Percentiles rank a stretch among this genome's conserved stretches.
Conservation (phyloP, 2,329 filamentous ascomycete species). For the Aspergillus alliaceus region DNA sequence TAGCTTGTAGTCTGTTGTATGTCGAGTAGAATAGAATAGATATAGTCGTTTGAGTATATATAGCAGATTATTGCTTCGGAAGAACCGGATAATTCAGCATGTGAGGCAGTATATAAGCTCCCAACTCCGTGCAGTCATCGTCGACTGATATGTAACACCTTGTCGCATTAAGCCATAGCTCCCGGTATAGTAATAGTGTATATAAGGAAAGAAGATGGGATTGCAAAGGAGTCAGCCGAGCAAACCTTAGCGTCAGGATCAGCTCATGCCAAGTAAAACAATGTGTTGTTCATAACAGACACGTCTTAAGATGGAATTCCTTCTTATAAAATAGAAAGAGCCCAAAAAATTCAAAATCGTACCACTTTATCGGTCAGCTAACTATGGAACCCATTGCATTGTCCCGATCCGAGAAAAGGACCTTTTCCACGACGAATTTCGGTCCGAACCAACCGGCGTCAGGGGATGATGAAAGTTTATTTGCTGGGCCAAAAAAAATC, state of each 20-base stretch:
- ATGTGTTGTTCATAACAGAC: not conserved
- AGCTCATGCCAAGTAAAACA: constrained; percentile 3
- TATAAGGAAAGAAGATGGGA: not conserved
- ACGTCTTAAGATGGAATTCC: not conserved
- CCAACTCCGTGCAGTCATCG: not conserved
- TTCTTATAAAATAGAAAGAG: not conserved
- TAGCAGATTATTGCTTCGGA: not conserved
- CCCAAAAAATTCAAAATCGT: not conserved
- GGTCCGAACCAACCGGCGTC: constrained; percentile 4
- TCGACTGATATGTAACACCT: not conserved
- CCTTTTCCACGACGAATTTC: constrained; percentile 1
- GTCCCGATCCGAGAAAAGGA: not conserved
- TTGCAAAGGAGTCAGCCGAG: constrained; percentile 3
- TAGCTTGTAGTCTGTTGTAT: not conserved
- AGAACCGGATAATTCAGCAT: not conserved
- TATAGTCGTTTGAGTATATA: not conserved
- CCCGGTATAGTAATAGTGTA: not conserved
- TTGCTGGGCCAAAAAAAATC: no score
- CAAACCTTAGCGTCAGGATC: not conserved
- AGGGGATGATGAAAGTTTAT: not conserved
- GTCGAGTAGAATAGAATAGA: not conserved
- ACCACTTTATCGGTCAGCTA: constrained; percentile 7
- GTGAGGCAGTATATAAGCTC: not conserved
- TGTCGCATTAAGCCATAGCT: not conserved
- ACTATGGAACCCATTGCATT: not conserved